These are phyloP conservation scores for Lachancea mirantina DNA, from an alignment of 805 yeast species.

Conservation along the genomic window DNA sequence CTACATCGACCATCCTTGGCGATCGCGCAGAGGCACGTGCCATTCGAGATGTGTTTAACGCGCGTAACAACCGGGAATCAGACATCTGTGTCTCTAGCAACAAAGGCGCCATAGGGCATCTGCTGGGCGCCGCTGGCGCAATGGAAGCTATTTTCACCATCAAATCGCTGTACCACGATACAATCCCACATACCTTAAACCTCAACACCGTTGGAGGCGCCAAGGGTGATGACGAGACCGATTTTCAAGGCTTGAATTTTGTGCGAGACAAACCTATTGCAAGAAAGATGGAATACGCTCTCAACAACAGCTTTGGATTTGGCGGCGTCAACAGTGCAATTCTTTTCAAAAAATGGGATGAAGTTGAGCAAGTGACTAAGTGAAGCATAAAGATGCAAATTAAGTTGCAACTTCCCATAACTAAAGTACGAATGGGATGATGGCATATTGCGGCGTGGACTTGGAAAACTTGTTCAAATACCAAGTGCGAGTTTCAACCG, in stretches of 20 bases:
- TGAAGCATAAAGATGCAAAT: too few relatives aligned
- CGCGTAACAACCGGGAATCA: not conserved
- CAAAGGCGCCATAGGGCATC: constrained; percentile 90
- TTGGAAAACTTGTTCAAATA: constrained; percentile 31
- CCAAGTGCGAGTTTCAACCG: constrained; percentile 44
- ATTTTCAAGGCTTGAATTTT: constrained; percentile 43
- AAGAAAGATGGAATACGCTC: constrained; percentile 45
- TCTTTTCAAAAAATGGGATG: constrained; percentile 36
- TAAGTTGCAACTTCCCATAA: not conserved
- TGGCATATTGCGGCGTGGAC: constrained; percentile 6
- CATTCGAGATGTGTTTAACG: constrained; percentile 45
- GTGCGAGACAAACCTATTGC: constrained; percentile 42
- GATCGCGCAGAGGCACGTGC: constrained; percentile 85
- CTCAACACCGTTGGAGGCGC: constrained; percentile 47
- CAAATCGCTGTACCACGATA: constrained; percentile 48
- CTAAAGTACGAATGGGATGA: constrained; percentile 9
- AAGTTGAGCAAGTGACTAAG: not conserved
- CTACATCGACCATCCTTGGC: constrained; percentile 87
- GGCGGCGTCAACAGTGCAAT: constrained; percentile 92
- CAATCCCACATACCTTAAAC: constrained; percentile 78
- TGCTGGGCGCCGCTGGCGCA: constrained; percentile 94
- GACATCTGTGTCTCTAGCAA: constrained; percentile 63
- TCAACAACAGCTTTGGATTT: constrained; percentile 92
- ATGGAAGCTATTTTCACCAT: constrained; percentile 83
- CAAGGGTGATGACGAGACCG: constrained; percentile 37